Conservation (phyloP, 495 filamentous ascomycete genomes). For the Darksidea phi region DNA sequence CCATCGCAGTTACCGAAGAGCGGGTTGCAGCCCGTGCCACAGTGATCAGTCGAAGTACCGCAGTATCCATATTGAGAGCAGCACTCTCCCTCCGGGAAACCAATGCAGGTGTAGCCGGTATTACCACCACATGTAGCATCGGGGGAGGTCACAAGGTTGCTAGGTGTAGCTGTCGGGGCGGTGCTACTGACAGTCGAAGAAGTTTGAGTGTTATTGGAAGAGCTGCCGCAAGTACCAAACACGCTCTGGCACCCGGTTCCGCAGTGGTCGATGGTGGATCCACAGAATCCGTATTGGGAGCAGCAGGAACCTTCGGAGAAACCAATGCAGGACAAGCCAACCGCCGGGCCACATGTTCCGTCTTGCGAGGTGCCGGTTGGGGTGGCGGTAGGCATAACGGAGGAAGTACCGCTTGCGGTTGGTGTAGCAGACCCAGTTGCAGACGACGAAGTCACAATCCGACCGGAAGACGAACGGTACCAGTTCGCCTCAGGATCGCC, state of each 20-base stretch:
- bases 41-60: slow-evolving; percentile 47
- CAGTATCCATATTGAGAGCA: slow-evolving; percentile 49
- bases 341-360: slow-evolving; percentile 42
- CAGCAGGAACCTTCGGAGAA: slow-evolving; percentile 17
- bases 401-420: not conserved
- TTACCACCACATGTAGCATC: slow-evolving; percentile 54
- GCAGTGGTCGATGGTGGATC: slow-evolving; percentile 28
- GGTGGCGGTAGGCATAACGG: slow-evolving; percentile 29
- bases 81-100: slow-evolving; percentile 43
- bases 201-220: not conserved
- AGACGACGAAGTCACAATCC: slow-evolving; percentile 24
- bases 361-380: slow-evolving; percentile 40
- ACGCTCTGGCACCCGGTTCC: slow-evolving; percentile 29
- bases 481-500: slow-evolving; percentile 68
- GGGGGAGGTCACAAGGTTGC: slow-evolving; percentile 40
- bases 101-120: slow-evolving; percentile 48
- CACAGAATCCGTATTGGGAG: slow-evolving; percentile 17
- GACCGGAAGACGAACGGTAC: slow-evolving; percentile 53
- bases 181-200: not conserved
- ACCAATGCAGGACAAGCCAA: slow-evolving; percentile 23
- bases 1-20: slow-evolving; percentile 50
- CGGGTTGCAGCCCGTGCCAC: slow-evolving; percentile 52
- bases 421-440: slow-evolving; percentile 31
- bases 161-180: slow-evolving; percentile 11
- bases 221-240: slow-evolving; percentile 28